These are phyloP conservation scores for Stachybotrys echinatus DNA, from an alignment of 2,329 filamentous ascomycete genomes.

Conservation along the genomic window DNA sequence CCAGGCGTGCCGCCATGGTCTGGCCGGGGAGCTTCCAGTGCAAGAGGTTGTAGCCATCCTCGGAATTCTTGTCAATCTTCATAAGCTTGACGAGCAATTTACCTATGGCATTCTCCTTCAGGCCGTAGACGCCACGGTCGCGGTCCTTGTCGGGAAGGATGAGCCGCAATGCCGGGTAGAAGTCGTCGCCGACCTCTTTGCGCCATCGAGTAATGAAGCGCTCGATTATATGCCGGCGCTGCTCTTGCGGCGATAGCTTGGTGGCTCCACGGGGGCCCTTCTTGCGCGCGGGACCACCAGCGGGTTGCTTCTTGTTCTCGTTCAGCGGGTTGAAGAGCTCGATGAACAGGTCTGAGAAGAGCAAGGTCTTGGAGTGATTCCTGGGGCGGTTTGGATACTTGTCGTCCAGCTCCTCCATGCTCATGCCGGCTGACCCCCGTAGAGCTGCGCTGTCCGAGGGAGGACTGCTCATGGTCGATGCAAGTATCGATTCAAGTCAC, in stretches of 20 bases:
- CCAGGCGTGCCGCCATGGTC: conserved; percentile 55
- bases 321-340: conserved; percentile 75
- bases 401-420: conserved; percentile 35
- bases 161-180: conserved; percentile 87
- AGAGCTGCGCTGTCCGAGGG: conserved; percentile 38
- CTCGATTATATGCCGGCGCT: conserved; percentile 74
- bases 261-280: conserved; percentile 52
- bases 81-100: conserved; percentile 88
- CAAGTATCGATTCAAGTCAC: background rate
- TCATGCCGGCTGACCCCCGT: conserved; percentile 35
- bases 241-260: conserved; percentile 67
- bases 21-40: conserved; percentile 90
- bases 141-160: conserved; percentile 92
- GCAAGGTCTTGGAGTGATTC: conserved; percentile 74
- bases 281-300: conserved; percentile 51
- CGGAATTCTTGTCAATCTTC: conserved; percentile 85
- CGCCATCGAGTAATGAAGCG: conserved; percentile 85
- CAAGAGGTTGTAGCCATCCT: conserved; percentile 78
- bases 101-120: conserved; percentile 88
- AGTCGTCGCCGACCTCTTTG: conserved; percentile 81
- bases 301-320: conserved; percentile 73
- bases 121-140: conserved; percentile 84
- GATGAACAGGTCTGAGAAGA: conserved; percentile 74
- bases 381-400: conserved; percentile 78
- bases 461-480: conserved; percentile 6